phyloP scores from a whole-genome alignment of 1,284 basidiomycete species.

The Malassezia brasiliensis region DNA sequence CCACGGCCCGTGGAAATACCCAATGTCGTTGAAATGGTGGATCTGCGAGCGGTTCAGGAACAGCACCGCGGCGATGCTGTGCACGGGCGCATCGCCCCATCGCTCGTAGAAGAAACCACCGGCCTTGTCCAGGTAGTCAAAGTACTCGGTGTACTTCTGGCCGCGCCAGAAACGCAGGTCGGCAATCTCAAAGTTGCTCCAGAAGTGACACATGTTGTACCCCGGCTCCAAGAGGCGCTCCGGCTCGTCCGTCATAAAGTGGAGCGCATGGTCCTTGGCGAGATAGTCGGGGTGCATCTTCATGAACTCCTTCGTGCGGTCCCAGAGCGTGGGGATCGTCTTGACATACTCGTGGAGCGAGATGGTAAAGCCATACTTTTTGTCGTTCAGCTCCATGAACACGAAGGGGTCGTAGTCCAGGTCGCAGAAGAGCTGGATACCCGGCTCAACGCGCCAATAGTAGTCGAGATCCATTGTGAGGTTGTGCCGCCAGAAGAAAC shows the following conservation, averaged over 20 bases:
- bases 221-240: conserved; percentile 54
- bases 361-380: conserved; percentile 64
- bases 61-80: conserved; percentile 43
- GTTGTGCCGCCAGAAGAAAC: conserved; percentile 55
- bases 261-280: conserved; percentile 61
- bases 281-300: conserved; percentile 60
- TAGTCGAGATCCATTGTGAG: conserved; percentile 67
- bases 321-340: conserved; percentile 71
- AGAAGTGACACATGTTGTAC: conserved; percentile 68
- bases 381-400: conserved; percentile 70
- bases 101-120: conserved; percentile 59
- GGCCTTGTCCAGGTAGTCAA: conserved; percentile 63
- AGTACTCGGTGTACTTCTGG: conserved; percentile 67
- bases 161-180: conserved; percentile 64
- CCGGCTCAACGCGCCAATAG: conserved; percentile 81
- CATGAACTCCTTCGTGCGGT: conserved; percentile 61
- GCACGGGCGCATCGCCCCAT: conserved; percentile 69
- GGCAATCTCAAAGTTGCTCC: conserved; percentile 61
- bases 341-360: conserved; percentile 66
- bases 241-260: conserved; percentile 66
- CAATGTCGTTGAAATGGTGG: conserved; percentile 40
- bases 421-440: conserved; percentile 67
- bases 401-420: conserved; percentile 72
- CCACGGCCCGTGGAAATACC: conserved; percentile 37
- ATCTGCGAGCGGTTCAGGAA: conserved; percentile 31